phyloP scores from a whole-genome alignment of 2,329 filamentous ascomycete species.

The Didymella pomorum region DNA sequence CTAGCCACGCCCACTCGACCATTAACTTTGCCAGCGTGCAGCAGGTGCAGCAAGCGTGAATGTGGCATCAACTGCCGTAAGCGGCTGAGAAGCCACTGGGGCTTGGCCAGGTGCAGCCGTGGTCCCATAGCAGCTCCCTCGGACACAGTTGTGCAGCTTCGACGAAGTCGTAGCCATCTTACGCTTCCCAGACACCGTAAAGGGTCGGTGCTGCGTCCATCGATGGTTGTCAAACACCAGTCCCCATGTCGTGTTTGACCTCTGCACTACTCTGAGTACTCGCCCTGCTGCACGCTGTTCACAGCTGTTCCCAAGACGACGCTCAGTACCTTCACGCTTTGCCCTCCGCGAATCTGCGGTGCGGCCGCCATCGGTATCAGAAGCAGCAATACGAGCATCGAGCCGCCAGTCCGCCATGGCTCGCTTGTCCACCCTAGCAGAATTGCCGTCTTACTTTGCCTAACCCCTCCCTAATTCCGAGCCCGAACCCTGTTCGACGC shows the following conservation, averaged over 20 bases:
- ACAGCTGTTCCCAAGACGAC: conserved; percentile 24
- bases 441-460: conserved; percentile 43
- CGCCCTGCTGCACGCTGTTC: conserved; percentile 20
- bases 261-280: conserved; percentile 15
- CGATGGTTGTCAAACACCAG: conserved; percentile 31
- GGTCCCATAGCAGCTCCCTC: conserved; percentile 3
- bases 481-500: conserved; percentile 48
- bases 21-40: conserved; percentile 15
- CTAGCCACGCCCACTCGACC: conserved; percentile 14
- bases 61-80: conserved; percentile 18
- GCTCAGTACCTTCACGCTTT: conserved; percentile 15
- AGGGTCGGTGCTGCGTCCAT: conserved; percentile 28
- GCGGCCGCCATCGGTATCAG: conserved; percentile 37
- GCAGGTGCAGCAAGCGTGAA: conserved; percentile 6
- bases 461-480: conserved; percentile 47
- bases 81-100: conserved; percentile 30
- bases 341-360: conserved; percentile 33
- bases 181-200: conserved; percentile 24
- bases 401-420: conserved; percentile 24
- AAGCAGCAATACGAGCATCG: conserved; percentile 43
- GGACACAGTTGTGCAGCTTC: conserved; percentile 32
- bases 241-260: conserved; percentile 43
- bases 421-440: conserved; percentile 33
- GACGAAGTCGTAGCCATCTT: conserved; percentile 6
- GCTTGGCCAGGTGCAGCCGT: conserved; percentile 25